Base-by-base conservation (phyloP, 2,329 filamentous ascomycete species). In the Lasiodiplodia citricola region DNA sequence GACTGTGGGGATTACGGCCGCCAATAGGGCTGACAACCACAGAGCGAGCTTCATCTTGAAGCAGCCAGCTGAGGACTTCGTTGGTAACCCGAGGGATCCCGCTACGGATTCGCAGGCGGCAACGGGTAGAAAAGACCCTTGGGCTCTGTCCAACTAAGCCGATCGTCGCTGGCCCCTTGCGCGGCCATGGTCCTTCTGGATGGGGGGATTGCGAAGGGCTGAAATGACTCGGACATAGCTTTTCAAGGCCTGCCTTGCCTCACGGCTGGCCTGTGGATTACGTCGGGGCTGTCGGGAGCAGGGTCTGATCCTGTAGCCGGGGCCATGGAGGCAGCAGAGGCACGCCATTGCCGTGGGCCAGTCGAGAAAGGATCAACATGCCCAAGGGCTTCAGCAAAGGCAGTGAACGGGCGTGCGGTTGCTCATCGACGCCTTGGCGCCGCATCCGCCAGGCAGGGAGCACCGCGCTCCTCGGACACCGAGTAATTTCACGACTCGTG, bases 221-320 rank as follows among this genome's bases (percentile, higher is more conserved):
- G 60, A 38, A 64, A 64, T 64, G 60, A 64, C 44, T 64, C 60
- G 58, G 58, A 37, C 28, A 51, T 37, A 35, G 58, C 18, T 52
- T n/a, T 1, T 7, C n/a, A 21, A 44, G 28, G n/a, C 8, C 28
- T 10, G 11, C 10, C 44, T 52, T 31, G 28, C 44, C 18, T 52
- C 47, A 10, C 38, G 14, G 4, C 8, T 21, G 44, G 44, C 44
- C 31, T n/a, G 11, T 52, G 31, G 14, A 25, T 10, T 54, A 35
- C 11, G 18, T 52, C 60, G 60, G 60, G 60, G 60, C 31, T 18
- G 47, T 52, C 60, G 44, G 60, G 25, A 64, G 13, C 60, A 28
- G 60, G 44, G 28, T 37, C 28, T 37, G 44, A 63, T 63, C 44
- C 18, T 8, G 31, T 28, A 18, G 35, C 21, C 28, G 52, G 52